These are phyloP conservation scores for Penicillium dipodomyicola DNA, from an alignment of 495 filamentous ascomycete species.

Conservation along the genomic window DNA sequence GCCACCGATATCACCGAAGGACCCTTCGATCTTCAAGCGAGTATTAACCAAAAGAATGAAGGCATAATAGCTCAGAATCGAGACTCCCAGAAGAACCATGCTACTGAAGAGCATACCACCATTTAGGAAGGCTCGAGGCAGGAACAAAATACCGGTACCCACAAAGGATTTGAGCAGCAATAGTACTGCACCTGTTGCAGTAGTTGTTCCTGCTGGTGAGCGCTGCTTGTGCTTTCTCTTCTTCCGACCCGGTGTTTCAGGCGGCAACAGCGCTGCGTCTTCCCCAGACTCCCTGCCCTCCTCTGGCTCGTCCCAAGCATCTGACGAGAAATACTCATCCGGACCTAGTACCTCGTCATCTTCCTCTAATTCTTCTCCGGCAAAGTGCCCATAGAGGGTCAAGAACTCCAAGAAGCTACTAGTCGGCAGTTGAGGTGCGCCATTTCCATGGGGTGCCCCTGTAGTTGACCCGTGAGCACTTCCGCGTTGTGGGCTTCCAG, in stretches of 20 bases:
- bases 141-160: constrained; percentile 94
- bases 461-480: constrained; percentile 42
- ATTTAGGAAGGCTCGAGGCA: constrained; percentile 89
- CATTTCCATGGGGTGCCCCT: constrained; percentile 35
- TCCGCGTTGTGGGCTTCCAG: constrained; percentile 54
- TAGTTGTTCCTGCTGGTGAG: constrained; percentile 67
- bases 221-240: constrained; percentile 68
- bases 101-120: constrained; percentile 98
- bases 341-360: constrained; percentile 84
- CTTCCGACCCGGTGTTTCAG: constrained; percentile 59
- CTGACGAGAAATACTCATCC: constrained; percentile 81
- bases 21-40: constrained; percentile 76
- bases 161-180: constrained; percentile 95
- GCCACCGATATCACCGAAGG: constrained; percentile 95
- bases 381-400: constrained; percentile 93
- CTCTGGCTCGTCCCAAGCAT: constrained; percentile 55
- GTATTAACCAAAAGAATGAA: constrained; percentile 91
- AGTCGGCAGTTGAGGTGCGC: constrained; percentile 69
- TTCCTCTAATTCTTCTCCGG: constrained; percentile 91
- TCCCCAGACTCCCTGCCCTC: constrained; percentile 75
- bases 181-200: constrained; percentile 69
- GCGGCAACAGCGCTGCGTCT: constrained; percentile 74
- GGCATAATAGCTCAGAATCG: constrained; percentile 87
- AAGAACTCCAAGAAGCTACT: constrained; percentile 93
- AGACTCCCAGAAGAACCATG: constrained; percentile 79